These are phyloP conservation scores for Phascolomyces articulosus DNA, from an alignment of 371 early-diverging fungal genomes.

Conservation along the genomic window DNA sequence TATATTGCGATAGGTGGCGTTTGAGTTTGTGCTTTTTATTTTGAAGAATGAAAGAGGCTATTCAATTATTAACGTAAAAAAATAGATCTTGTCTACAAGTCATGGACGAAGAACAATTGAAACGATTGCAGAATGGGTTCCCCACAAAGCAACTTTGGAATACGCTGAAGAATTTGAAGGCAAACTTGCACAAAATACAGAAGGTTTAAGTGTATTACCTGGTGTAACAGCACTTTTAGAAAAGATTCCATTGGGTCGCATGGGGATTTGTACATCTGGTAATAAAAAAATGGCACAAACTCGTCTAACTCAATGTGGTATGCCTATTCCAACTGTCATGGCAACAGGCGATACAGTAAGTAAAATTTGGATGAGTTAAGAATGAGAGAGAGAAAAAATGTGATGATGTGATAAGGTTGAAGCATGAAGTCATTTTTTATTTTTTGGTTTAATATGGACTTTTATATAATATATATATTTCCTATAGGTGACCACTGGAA, in stretches of 20 bases:
- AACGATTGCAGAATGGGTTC: conserved; percentile 40
- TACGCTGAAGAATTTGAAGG: conserved; percentile 37
- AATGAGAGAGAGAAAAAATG: neutral
- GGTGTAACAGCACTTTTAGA: conserved; percentile 32
- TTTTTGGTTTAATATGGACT: neutral
- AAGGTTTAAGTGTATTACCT: conserved; percentile 39
- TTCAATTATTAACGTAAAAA: neutral
- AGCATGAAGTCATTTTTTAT: too few relatives aligned
- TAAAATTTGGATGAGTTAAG: neutral
- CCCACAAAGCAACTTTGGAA: conserved; percentile 36
- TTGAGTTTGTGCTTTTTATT: neutral
- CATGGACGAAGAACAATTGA: conserved; percentile 54
- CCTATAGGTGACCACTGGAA: conserved; percentile 35
- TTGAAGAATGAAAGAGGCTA: too few relatives aligned
- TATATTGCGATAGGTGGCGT: neutral
- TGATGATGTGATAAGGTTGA: neutral
- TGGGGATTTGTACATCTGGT: conserved; percentile 46
- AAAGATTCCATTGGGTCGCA: conserved; percentile 24
- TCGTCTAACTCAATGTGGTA: conserved; percentile 36
- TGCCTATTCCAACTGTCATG: conserved; percentile 33
- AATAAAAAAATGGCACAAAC: conserved; percentile 35
- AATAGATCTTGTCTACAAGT: conserved; percentile 35
- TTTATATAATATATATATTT: neutral
- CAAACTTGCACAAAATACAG: conserved; percentile 27
- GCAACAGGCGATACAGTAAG: conserved; percentile 45